These are phyloP conservation scores for Suillus cothurnatus DNA, from an alignment of 768 basidiomycete genomes.

Conservation along the genomic window DNA sequence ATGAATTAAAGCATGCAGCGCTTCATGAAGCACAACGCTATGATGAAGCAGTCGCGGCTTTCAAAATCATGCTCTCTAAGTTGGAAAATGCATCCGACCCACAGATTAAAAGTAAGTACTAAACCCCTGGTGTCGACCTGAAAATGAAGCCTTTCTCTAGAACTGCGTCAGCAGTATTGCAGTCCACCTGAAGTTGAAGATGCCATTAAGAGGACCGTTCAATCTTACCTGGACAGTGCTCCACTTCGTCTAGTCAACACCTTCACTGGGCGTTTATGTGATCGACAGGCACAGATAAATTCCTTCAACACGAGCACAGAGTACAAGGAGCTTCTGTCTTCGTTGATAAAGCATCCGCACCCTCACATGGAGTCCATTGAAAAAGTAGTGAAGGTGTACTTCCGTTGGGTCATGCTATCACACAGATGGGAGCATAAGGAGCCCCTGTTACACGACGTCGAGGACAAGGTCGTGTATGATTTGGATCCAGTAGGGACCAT, in stretches of 20 bases:
- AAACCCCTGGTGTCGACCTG: neutral
- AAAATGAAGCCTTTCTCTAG: neutral
- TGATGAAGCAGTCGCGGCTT: neutral
- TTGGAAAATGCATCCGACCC: neutral
- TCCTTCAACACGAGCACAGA: neutral
- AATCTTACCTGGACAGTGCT: neutral
- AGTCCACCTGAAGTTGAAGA: neutral
- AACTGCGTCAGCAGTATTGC: neutral
- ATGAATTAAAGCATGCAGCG: neutral
- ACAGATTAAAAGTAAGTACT: neutral
- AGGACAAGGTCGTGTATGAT: neutral
- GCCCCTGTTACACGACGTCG: slow-evolving; percentile 3
- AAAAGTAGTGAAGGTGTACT: slow-evolving; percentile 2
- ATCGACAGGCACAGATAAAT: neutral
- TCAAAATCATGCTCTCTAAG: neutral
- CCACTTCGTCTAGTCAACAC: slow-evolving; percentile 4
- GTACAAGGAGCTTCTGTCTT: neutral
- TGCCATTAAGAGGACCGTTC: neutral
- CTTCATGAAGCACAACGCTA: neutral
- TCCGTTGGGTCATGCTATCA: slow-evolving; percentile 8
- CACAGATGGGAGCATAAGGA: slow-evolving; percentile 6
- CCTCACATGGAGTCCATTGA: neutral
- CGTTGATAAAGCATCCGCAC: neutral
- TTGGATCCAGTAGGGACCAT: neutral
- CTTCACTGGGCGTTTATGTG: slow-evolving; percentile 3